phyloP scores from a whole-genome alignment of 2,329 filamentous ascomycete species.

The Ophiostoma triangulosporum region DNA sequence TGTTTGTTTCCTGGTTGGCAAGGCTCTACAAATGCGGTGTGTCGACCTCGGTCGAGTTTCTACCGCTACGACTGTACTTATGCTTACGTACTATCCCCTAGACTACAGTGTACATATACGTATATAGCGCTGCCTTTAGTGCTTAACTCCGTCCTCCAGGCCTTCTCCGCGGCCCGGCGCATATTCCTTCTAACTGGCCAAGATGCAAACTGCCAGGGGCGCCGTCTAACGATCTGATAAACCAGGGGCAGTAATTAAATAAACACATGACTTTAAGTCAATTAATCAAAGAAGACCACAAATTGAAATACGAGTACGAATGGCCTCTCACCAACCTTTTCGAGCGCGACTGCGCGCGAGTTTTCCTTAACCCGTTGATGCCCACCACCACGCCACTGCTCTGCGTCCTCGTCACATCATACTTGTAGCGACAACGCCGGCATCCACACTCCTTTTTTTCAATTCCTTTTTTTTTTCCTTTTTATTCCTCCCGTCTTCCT shows the following conservation, averaged over 20 bases:
- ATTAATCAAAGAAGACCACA: background rate
- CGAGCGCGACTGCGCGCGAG: slow-evolving; percentile 3
- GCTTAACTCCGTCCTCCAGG: slow-evolving; percentile 3
- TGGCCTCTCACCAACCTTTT: background rate
- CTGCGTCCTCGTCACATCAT: background rate
- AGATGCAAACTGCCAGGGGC: background rate
- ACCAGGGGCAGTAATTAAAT: background rate
- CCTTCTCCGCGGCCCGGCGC: background rate
- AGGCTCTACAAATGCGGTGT: too few relatives aligned
- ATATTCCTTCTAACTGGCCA: background rate
- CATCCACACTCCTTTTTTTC: background rate
- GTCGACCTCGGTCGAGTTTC: too few relatives aligned
- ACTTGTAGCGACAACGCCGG: background rate
- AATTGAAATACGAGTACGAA: slow-evolving; percentile 9
- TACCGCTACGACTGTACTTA: too few relatives aligned
- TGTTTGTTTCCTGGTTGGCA: too few relatives aligned
- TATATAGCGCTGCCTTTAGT: too few relatives aligned
- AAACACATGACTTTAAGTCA: background rate
- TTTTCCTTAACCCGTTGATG: slow-evolving; percentile 2
- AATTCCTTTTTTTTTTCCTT: background rate
- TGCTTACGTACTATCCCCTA: too few relatives aligned
- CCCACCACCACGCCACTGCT: background rate
- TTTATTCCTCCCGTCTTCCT: background rate
- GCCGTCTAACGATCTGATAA: slow-evolving; percentile 2
- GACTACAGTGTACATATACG: too few relatives aligned